These are phyloP conservation scores for Jaltomata sinuosa DNA, from an alignment of 257 asterid species.

Conservation along the genomic window DNA sequence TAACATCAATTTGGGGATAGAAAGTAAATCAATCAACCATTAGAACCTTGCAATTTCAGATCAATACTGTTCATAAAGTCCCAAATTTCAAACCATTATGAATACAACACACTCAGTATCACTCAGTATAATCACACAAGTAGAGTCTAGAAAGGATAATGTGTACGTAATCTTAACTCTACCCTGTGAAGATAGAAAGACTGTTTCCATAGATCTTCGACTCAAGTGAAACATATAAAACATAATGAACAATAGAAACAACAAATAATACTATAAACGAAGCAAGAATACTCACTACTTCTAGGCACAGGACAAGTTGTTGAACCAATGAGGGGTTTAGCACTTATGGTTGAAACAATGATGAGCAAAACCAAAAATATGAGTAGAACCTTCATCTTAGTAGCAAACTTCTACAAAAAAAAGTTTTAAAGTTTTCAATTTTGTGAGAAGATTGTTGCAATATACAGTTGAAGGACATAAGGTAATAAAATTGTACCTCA, in stretches of 20 bases:
- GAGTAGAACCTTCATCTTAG: background rate
- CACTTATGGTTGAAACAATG: background rate
- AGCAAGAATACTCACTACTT: background rate
- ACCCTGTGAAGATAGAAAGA: no score
- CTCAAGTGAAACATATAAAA: background rate
- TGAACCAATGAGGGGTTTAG: background rate
- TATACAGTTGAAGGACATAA: no score
- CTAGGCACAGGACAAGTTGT: background rate
- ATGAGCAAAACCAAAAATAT: background rate
- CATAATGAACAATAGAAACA: rapidly evolving
- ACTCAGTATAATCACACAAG: no score
- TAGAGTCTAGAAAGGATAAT: no score
- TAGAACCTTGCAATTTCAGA: background rate
- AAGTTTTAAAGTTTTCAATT: no score
- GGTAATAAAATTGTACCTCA: no score
- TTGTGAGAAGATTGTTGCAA: no score
- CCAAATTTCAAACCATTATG: background rate
- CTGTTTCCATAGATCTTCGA: no score
- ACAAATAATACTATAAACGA: background rate
- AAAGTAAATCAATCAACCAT: background rate
- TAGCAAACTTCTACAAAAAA: background rate
- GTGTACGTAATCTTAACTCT: no score
- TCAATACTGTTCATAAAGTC: background rate
- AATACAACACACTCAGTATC: no score
- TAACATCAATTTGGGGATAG: background rate